These are phyloP conservation scores for Nemania sp. DNA, from an alignment of 2,329 filamentous ascomycete species.

Conservation along the genomic window DNA sequence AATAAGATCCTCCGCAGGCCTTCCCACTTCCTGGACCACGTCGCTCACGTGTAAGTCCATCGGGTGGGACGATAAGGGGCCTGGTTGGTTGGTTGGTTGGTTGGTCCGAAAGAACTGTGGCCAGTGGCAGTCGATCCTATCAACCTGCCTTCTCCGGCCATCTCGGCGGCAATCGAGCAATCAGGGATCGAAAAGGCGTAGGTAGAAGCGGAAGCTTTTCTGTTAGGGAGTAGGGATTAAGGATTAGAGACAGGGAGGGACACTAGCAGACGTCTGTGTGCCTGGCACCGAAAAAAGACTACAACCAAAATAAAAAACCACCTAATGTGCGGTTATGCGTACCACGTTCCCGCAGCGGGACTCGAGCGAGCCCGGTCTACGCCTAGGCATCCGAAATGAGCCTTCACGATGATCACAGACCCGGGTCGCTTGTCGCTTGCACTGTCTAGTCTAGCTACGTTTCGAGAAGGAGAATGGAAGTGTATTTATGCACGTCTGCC, in stretches of 20 bases:
- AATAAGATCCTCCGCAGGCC: too few relatives aligned
- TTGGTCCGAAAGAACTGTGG: constrained; percentile 26
- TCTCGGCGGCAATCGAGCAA: constrained; percentile 33
- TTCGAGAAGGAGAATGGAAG: constrained; percentile 3
- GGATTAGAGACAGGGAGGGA: too few relatives aligned
- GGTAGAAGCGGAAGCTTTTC: constrained; percentile 19
- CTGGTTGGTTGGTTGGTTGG: constrained; percentile 34
- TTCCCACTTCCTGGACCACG: constrained; percentile 15
- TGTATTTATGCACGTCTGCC: constrained; percentile 8
- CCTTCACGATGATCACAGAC: constrained; percentile 14
- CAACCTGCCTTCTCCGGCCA: constrained; percentile 33
- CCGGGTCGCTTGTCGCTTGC: background rate
- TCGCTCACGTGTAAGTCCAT: constrained; percentile 27
- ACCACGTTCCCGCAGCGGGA: constrained; percentile 31
- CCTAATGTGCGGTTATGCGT: constrained; percentile 33
- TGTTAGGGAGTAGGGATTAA: too few relatives aligned
- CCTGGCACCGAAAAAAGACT: constrained; percentile 25
- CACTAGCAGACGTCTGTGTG: constrained; percentile 25
- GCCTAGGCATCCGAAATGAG: background rate
- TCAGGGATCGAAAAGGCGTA: constrained; percentile 32
- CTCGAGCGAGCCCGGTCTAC: constrained; percentile 1
- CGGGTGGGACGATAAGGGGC: constrained; percentile 33
- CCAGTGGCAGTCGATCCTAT: too few relatives aligned
- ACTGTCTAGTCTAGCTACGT: background rate
- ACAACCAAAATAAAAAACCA: too few relatives aligned